Conservation (phyloP, 192 early-diverging fungal species). For the Coemansia asiatica region DNA sequence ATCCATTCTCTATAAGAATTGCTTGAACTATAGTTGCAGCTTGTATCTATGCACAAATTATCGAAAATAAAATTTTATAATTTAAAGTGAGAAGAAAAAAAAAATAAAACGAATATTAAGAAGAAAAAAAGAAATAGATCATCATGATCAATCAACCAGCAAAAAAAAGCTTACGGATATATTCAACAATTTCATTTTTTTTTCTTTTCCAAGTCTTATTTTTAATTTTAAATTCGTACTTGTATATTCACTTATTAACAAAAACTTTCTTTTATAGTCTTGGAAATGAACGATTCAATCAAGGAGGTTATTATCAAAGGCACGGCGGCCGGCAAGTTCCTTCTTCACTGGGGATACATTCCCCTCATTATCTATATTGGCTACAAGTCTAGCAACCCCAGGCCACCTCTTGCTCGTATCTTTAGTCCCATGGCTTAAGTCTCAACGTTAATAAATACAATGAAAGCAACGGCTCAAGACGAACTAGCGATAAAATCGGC, state of each 20-base stretch:
- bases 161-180: too few relatives aligned
- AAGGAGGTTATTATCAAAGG: constrained; percentile 46
- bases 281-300: constrained; percentile 47
- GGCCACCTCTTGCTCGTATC: constrained; percentile 50
- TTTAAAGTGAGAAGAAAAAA: background rate
- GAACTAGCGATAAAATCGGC: background rate
- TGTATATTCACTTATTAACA: background rate
- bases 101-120: too few relatives aligned
- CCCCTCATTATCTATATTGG: constrained; percentile 52
- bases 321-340: constrained; percentile 39
- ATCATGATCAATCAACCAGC: too few relatives aligned
- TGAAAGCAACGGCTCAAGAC: too few relatives aligned
- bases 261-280: constrained; percentile 7
- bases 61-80: too few relatives aligned
- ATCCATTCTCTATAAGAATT: constrained; percentile 21
- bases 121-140: background rate
- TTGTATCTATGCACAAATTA: too few relatives aligned
- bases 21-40: too few relatives aligned
- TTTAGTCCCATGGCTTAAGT: constrained; percentile 51
- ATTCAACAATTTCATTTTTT: too few relatives aligned
- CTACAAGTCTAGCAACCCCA: constrained; percentile 46
- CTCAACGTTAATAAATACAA: background rate
- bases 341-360: constrained; percentile 53
- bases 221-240: background rate
- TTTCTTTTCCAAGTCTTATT: background rate